Conservation (phyloP, 768 basidiomycete genomes). For the Cystobasidium onofrii region DNA sequence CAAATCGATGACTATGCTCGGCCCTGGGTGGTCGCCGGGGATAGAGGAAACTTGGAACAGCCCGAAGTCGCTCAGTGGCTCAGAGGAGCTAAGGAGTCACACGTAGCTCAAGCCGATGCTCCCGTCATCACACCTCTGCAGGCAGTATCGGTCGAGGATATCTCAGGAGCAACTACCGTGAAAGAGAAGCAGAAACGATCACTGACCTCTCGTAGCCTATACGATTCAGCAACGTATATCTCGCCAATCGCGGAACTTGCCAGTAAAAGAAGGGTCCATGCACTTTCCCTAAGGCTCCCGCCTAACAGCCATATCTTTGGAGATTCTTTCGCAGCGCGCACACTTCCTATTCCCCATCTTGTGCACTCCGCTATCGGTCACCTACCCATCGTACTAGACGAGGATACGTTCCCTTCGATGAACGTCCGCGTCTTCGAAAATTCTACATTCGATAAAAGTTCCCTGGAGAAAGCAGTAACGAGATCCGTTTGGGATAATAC, state of each 20-base stretch:
- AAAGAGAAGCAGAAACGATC: not conserved
- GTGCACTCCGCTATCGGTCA: slow-evolving; percentile 40
- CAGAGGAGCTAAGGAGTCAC: not conserved
- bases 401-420: slow-evolving; percentile 16
- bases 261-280: not conserved
- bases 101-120: not conserved
- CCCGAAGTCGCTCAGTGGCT: slow-evolving; percentile 1
- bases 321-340: slow-evolving; percentile 37
- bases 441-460: not conserved
- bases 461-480: not conserved
- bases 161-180: not conserved
- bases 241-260: slow-evolving; percentile 6
- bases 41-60: slow-evolving; percentile 36
- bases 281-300: slow-evolving; percentile 17
- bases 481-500: slow-evolving; percentile 1
- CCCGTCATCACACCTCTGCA: not conserved
- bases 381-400: slow-evolving; percentile 36
- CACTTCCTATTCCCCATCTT: slow-evolving; percentile 36
- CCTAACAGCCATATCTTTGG: slow-evolving; percentile 37
- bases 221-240: not conserved
- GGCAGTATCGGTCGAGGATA: not conserved
- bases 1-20: slow-evolving; percentile 21
- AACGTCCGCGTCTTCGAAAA: not conserved
- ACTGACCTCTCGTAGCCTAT: not conserved
- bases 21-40: slow-evolving; percentile 37